These are phyloP conservation scores for Sinapis alba DNA, from an alignment of 441 rosid genomes.

Conservation along the genomic window DNA sequence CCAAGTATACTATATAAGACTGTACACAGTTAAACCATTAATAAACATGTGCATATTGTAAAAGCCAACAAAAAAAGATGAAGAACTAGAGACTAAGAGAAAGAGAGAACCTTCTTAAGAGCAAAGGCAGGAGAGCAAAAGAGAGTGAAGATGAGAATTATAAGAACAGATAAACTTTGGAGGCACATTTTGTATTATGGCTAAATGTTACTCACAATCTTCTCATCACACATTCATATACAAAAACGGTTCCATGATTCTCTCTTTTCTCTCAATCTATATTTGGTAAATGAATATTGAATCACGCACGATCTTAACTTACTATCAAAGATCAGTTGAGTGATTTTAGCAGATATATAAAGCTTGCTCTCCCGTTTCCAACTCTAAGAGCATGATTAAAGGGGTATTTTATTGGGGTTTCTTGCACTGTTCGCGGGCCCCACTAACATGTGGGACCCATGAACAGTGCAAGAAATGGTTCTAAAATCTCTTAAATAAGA, in stretches of 20 bases:
- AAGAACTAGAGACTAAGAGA: not conserved
- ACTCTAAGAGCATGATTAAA: too few relatives aligned
- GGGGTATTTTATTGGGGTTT: too few relatives aligned
- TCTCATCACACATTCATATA: not conserved
- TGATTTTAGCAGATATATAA: not conserved
- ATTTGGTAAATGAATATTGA: not conserved
- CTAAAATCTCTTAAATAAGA: too few relatives aligned
- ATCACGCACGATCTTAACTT: not conserved
- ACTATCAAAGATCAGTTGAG: not conserved
- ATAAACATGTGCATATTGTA: not conserved
- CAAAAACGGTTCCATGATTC: not conserved
- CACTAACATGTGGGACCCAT: too few relatives aligned
- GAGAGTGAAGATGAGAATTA: not conserved
- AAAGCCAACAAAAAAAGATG: not conserved
- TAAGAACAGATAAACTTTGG: not conserved
- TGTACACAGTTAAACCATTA: not conserved
- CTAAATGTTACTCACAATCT: not conserved
- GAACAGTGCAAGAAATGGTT: too few relatives aligned
- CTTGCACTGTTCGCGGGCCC: too few relatives aligned
- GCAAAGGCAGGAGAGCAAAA: not conserved
- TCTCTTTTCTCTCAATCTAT: not conserved
- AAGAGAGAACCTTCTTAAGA: not conserved
- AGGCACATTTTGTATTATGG: not conserved
- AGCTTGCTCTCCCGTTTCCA: not conserved
- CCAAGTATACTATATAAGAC: not conserved